Evolutionary conservation across 768 basidiomycete species (phyloP).

Genomic region (Macrolepiota dolichaula): DNA sequence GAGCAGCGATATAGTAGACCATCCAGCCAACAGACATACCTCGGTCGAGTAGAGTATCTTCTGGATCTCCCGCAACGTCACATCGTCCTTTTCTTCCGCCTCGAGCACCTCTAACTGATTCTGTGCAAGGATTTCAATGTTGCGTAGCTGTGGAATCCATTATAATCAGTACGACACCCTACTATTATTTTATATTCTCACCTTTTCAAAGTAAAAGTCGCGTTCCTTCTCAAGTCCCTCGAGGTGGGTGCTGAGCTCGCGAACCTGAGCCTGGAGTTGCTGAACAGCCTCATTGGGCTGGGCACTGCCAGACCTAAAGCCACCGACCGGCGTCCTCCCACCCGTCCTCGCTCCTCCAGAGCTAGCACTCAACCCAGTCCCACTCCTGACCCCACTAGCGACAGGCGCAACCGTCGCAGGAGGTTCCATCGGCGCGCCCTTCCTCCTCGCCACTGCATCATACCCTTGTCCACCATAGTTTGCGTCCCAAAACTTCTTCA

Average conservation of each 20-base stretch:
- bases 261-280: constrained; percentile 70
- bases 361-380: constrained; percentile 21
- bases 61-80: constrained; percentile 74
- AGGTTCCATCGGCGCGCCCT: constrained; percentile 70
- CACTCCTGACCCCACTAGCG: constrained; percentile 24
- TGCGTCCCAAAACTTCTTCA: constrained; percentile 92
- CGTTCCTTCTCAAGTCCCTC: constrained; percentile 96
- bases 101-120: constrained; percentile 67
- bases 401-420: constrained; percentile 80
- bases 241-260: constrained; percentile 76
- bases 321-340: constrained; percentile 70
- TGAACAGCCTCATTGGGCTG: constrained; percentile 66
- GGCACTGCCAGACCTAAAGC: constrained; percentile 63
- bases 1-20: neutral
- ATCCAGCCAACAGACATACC: constrained; percentile 42
- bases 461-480: constrained; percentile 88
- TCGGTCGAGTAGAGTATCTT: constrained; percentile 94
- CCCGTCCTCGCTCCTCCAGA: constrained; percentile 52
- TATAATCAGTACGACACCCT: neutral
- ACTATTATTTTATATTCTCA: constrained; percentile 38
- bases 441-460: constrained; percentile 79
- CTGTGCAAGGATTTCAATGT: constrained; percentile 94
- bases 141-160: constrained; percentile 61
- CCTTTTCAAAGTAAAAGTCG: constrained; percentile 99
- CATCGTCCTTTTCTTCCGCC: constrained; percentile 52